Evolutionary conservation across 805 yeast genomes (phyloP), one percentile per base, ranked within the genome.

Genomic region (Nakazawaea wickerhamii): DNA sequence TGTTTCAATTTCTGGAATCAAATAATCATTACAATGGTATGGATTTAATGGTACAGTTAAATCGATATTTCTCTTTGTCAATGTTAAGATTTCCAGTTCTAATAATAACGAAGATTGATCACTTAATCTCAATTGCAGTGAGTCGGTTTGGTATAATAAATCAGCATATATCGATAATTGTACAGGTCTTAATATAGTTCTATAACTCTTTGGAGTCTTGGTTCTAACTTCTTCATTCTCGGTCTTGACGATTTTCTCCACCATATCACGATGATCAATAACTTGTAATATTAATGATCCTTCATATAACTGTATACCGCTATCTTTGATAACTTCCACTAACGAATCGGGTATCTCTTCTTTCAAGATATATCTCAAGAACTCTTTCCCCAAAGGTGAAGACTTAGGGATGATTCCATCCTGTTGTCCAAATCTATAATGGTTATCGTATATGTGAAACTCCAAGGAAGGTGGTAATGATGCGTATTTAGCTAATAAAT

Each of bases 331-430:
- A 8, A 91, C 84, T 63, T 93, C 98, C 51, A 89, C 79, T 57
- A 91, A 79, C 11, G 95, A 87, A 31, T 87, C 84, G 1, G 97
- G 96, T 11, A 91, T 86, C 53, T 81, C 82, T 40, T 91, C 95
- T 43, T 76, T 68, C 13, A 89, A 81, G 9, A 91, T 84, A 55
- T 80, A 84, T 49, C 81, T 79, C 47, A 91, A 64, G 53, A 93
- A 93, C 48, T 81, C 85, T 57, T 81, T 84, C 38, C 87, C 76
- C 57, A 85, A 75, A 13, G 87, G 83, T 47, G 86, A 84, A 53
- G 75, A 75, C 55, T 84, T 84, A 5, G 95, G 89, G 31, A 93
- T 84, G 38, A 85, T 75, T 6, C 95, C 88, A 52, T 90, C 97
- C 55, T 72, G 91, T 50, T 85, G 86, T 48, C 95, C 95, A 65